phyloP scores from a whole-genome alignment of 768 basidiomycete species.

The Ramaria sp. region DNA sequence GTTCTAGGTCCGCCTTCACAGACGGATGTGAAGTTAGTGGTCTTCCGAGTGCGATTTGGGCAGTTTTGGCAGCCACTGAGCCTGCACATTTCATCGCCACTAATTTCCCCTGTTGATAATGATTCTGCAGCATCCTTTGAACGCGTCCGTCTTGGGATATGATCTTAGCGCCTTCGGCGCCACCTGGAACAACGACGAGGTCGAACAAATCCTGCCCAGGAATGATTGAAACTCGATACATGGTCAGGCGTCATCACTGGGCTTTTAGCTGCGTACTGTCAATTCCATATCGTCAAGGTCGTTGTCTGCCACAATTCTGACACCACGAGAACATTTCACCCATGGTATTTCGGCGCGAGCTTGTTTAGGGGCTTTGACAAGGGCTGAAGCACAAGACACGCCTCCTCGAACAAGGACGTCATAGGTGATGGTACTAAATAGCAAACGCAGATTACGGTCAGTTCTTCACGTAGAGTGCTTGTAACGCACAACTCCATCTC shows the following conservation, averaged over 20 bases:
- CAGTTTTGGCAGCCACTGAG: constrained; percentile 15
- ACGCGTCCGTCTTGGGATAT: constrained; percentile 50
- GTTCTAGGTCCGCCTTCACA: constrained; percentile 48
- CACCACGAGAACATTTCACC: constrained; percentile 60
- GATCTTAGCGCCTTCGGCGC: constrained; percentile 66
- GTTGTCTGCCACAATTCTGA: constrained; percentile 59
- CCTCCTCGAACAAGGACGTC: constrained; percentile 77
- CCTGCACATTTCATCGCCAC: constrained; percentile 87
- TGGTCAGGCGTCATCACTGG: background rate
- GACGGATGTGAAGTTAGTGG: constrained; percentile 68
- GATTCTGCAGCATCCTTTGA: constrained; percentile 51
- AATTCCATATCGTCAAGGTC: constrained; percentile 11
- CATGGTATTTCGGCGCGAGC: constrained; percentile 29
- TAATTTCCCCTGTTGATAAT: constrained; percentile 40
- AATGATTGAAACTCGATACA: background rate
- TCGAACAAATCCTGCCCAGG: constrained; percentile 34
- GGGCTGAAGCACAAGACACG: constrained; percentile 54
- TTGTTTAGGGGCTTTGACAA: constrained; percentile 25
- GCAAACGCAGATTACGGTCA: background rate
- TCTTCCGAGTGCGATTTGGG: background rate
- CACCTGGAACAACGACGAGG: constrained; percentile 65
- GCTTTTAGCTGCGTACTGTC: constrained; percentile 1
- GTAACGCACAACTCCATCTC: constrained; percentile 78
- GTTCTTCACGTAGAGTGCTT: background rate
- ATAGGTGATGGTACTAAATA: constrained; percentile 61